Base-by-base conservation (phyloP, 2,329 filamentous ascomycete genomes). In the Amauroascus niger region DNA sequence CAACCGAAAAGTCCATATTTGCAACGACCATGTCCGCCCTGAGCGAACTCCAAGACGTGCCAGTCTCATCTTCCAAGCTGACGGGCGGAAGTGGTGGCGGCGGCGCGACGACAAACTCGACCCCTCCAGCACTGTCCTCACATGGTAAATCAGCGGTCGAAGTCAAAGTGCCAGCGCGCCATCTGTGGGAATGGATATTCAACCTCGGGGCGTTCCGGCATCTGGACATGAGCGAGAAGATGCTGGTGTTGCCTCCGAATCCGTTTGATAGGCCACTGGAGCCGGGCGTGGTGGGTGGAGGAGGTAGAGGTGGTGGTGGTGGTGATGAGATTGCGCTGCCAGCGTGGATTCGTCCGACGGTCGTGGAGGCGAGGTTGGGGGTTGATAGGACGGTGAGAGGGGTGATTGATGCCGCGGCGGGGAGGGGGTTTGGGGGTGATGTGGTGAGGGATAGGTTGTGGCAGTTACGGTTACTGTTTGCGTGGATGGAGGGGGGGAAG, bases 121-220 rank as follows among this genome's bases (percentile, higher is more conserved):
- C 9, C 58, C 65, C 22, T 56, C 62, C 40, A 53, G 55, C 45
- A 39, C 22, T n/a, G 30, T 49, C 26, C 59, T 0, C 67, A 64
- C 51, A 63, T 62, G 26, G 58, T 59, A 2, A 63, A 46, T 35
- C 33, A n/a, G 24, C 56, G 1, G 39, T 66, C 59, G 57, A 64
- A 63, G 57, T 60, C 30, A 62, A 64, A 33, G 57, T 66, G 41
- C 65, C 67, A 1, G 63, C 63, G 3, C 67, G 66, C 46, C 69
- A 73, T 37, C 68, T 86, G 0, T 79, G 91, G 63, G 81, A 85
- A 57, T 91, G 87, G 85, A 65, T 95, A 1, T 88, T 95, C 65
- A 70, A 75, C 1, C 76, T 88, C 0, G 74, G 78, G 0, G 59
- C 77, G 55, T 64, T 86, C 73, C 55, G 66, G 61, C 64, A 70